Percentiles rank a stretch among this genome's conserved stretches.
These are phyloP conservation scores for Schwanniomyces yamadae DNA, from an alignment of 805 yeast species.

Conservation along the genomic window DNA sequence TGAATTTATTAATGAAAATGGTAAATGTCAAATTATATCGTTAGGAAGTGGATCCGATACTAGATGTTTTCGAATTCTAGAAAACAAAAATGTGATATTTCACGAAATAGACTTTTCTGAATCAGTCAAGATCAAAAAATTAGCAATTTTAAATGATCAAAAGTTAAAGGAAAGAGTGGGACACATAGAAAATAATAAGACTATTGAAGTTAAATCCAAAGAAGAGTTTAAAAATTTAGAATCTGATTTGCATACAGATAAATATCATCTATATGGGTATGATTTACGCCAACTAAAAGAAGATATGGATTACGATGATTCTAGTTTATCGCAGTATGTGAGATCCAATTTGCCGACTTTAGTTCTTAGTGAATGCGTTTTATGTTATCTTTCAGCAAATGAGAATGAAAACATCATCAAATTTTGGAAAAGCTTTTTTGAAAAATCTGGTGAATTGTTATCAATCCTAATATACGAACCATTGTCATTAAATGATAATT, in stretches of 20 bases:
- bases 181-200: conserved; percentile 4
- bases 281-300: conserved; percentile 48
- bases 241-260: conserved; percentile 32
- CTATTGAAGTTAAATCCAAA: conserved; percentile 11
- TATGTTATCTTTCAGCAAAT: conserved; percentile 62
- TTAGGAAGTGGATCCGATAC: conserved; percentile 86
- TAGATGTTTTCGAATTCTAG: conserved; percentile 52
- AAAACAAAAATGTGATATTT: conserved; percentile 35
- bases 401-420: conserved; percentile 46
- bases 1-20: conserved; percentile 35
- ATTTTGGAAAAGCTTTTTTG: conserved; percentile 36
- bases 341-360: conserved; percentile 51
- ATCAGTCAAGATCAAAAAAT: conserved; percentile 50
- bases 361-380: conserved; percentile 70
- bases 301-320: conserved; percentile 5
- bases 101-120: conserved; percentile 66
- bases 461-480: conserved; percentile 66
- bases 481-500: conserved; percentile 57
- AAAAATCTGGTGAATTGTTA: conserved; percentile 9
- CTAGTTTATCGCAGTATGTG: conserved; percentile 15
- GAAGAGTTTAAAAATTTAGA: conserved; percentile 22
- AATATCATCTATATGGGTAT: conserved; percentile 52
- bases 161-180: conserved; percentile 27
- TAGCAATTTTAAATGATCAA: conserved; percentile 38
- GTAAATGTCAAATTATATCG: conserved; percentile 54